These are phyloP conservation scores for Chytridium lagenaria DNA, from an alignment of 371 early-diverging fungal species.

Conservation along the genomic window DNA sequence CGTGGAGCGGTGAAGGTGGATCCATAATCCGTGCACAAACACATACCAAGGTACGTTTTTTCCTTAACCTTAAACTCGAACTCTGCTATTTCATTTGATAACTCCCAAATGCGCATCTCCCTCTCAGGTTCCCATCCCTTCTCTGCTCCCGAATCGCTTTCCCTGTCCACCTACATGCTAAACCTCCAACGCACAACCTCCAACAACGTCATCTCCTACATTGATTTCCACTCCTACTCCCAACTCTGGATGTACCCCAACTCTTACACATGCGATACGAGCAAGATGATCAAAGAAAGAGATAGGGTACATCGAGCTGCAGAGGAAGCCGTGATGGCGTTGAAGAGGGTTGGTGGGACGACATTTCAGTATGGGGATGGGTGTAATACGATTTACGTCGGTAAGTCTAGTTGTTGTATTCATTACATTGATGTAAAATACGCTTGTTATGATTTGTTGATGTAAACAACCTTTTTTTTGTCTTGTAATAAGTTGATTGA, in stretches of 20 bases:
- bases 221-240: slow-evolving; percentile 35
- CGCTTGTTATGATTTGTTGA: no score
- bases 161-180: slow-evolving; percentile 21
- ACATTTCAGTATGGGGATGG: slow-evolving; percentile 11
- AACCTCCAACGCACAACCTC: slow-evolving; percentile 10
- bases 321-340: slow-evolving; percentile 16
- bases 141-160: slow-evolving; percentile 32
- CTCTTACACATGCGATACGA: slow-evolving; percentile 3
- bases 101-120: no score
- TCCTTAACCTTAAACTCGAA: background rate
- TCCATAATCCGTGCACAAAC: slow-evolving; percentile 23
- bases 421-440: no score
- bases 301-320: slow-evolving; percentile 24
- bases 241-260: slow-evolving; percentile 37
- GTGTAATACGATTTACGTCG: slow-evolving; percentile 5
- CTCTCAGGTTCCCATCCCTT: slow-evolving; percentile 29
- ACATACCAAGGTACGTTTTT: background rate
- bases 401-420: slow-evolving; percentile 18
- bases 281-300: slow-evolving; percentile 19
- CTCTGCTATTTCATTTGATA: no score
- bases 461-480: no score
- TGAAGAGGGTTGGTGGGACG: slow-evolving; percentile 16
- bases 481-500: no score
- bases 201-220: slow-evolving; percentile 18
- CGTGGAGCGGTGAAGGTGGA: slow-evolving; percentile 31